phyloP scores from a whole-genome alignment of 1,284 basidiomycete genomes.

The Heliocybe sulcata region DNA sequence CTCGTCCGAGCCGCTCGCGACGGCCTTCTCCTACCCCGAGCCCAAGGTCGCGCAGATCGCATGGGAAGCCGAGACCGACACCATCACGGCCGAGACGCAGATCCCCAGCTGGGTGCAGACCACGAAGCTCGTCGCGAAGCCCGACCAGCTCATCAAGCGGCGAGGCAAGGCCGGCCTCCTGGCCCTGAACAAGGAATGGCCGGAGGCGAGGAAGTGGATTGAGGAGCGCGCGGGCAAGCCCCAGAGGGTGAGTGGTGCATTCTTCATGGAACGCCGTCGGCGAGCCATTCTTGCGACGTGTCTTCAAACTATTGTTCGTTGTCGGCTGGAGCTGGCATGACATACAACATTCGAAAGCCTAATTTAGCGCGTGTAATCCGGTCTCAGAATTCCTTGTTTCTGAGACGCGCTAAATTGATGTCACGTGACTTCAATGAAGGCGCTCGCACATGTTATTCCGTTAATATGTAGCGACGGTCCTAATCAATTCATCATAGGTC shows the following conservation, averaged over 20 bases:
- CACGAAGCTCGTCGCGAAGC: constrained; percentile 88
- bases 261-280: too few relatives aligned
- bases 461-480: background rate
- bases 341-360: too few relatives aligned
- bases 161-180: constrained; percentile 97
- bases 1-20: constrained; percentile 42
- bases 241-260: constrained; percentile 59
- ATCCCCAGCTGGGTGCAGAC: constrained; percentile 84
- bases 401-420: background rate
- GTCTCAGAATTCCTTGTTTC: too few relatives aligned
- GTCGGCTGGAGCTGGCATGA: too few relatives aligned
- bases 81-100: constrained; percentile 73
- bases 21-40: constrained; percentile 58
- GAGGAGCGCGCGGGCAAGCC: constrained; percentile 87
- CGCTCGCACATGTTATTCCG: constrained; percentile 1
- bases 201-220: constrained; percentile 85
- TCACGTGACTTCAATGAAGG: constrained; percentile 1
- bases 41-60: constrained; percentile 77
- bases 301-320: too few relatives aligned
- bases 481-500: constrained; percentile 49
- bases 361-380: too few relatives aligned
- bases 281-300: too few relatives aligned
- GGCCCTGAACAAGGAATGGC: constrained; percentile 90
- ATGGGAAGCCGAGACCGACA: constrained; percentile 81
- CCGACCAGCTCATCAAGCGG: constrained; percentile 99